Conservation (phyloP, 1,139 yeast species). For the Eremothecium cymbalariae region DNA sequence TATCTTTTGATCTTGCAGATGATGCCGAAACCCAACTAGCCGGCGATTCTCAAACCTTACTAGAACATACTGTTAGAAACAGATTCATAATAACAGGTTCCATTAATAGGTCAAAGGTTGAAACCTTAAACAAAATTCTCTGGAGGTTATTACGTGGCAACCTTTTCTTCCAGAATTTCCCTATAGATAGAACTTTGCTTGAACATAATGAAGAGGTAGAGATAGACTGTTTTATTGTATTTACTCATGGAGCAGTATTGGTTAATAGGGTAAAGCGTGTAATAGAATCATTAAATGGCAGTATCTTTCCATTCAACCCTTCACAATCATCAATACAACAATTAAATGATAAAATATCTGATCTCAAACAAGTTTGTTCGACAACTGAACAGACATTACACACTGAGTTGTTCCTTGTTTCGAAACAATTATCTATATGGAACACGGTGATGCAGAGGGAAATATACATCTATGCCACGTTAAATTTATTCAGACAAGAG, state of each 20-base stretch:
- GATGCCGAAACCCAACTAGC: conserved; percentile 13
- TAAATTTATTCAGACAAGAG: conserved; percentile 63
- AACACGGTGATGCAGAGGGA: conserved; percentile 62
- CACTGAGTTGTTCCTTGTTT: conserved; percentile 61
- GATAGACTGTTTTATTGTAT: conserved; percentile 57
- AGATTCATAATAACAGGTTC: conserved; percentile 49
- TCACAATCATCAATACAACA: conserved; percentile 34
- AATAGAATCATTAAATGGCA: conserved; percentile 60
- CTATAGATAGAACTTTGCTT: conserved; percentile 41
- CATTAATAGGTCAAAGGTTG: conserved; percentile 52
- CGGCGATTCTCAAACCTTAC: conserved; percentile 8
- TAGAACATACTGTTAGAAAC: conserved; percentile 24
- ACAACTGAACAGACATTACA: conserved; percentile 52
- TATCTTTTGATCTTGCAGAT: conserved; percentile 22
- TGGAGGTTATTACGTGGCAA: conserved; percentile 73
- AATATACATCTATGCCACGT: conserved; percentile 56
- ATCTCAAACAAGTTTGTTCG: conserved; percentile 50
- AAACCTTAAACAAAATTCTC: conserved; percentile 54
- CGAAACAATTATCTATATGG: conserved; percentile 61
- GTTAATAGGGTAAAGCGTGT: conserved; percentile 50
- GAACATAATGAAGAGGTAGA: conserved; percentile 38
- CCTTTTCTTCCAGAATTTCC: conserved; percentile 55
- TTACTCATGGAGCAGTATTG: conserved; percentile 61
- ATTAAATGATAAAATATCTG: conserved; percentile 44
- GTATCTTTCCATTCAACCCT: conserved; percentile 41